These are phyloP conservation scores for Lindgomyces ingoldianus DNA, from an alignment of 495 filamentous ascomycete genomes.

Conservation along the genomic window DNA sequence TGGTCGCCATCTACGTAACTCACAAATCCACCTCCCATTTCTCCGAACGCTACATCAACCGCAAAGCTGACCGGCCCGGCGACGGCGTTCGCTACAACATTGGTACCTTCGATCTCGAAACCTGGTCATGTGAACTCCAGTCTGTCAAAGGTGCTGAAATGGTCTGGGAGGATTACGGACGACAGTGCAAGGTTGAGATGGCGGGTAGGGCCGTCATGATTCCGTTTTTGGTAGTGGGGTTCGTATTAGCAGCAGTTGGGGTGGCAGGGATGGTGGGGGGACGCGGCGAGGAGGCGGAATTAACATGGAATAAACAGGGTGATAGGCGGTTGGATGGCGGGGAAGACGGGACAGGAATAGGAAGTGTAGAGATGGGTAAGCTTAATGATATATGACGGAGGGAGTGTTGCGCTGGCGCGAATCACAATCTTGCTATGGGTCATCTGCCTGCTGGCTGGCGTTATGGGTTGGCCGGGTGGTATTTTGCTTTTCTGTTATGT, in stretches of 20 bases:
- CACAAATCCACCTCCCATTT: constrained; percentile 29
- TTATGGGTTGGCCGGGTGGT: not conserved
- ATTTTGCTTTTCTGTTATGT: not conserved
- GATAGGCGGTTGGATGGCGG: too few species aligned
- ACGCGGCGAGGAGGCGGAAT: constrained; percentile 5
- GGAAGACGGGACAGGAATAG: too few species aligned
- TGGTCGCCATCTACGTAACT: constrained; percentile 30
- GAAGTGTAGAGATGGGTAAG: constrained; percentile 32
- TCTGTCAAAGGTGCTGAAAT: constrained; percentile 1
- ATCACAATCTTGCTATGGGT: too few species aligned
- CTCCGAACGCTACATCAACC: constrained; percentile 16
- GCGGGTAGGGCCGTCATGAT: constrained; percentile 31
- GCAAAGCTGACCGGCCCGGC: constrained; percentile 11
- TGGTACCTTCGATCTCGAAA: constrained; percentile 37
- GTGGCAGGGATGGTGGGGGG: constrained; percentile 8
- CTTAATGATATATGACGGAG: constrained; percentile 21
- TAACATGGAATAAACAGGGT: constrained; percentile 20
- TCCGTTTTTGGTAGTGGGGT: constrained; percentile 21
- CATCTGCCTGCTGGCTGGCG: not conserved
- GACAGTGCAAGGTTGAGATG: constrained; percentile 24
- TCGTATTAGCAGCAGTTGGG: constrained; percentile 1
- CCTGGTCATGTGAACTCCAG: constrained; percentile 35
- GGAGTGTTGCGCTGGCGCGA: too few species aligned
- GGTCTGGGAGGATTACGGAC: constrained; percentile 16
- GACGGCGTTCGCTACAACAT: constrained; percentile 28